These are phyloP conservation scores for Nicotiana tabacum DNA, from an alignment of 257 asterid species.

Conservation along the genomic window DNA sequence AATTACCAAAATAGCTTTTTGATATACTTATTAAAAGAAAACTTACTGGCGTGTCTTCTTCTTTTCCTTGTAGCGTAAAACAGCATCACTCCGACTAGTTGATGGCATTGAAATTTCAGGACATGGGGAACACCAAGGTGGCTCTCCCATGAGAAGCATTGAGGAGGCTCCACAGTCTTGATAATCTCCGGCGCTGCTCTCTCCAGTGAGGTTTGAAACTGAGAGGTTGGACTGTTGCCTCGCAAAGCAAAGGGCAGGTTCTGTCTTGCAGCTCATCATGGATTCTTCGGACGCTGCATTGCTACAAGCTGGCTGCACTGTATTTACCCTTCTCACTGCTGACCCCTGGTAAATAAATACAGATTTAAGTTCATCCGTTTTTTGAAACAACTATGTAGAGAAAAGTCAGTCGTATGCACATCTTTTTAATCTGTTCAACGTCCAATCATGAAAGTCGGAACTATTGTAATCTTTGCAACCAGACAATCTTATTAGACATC, in stretches of 20 bases:
- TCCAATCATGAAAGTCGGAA: neutral
- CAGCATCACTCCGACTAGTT: conserved; percentile 71
- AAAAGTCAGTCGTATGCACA: neutral
- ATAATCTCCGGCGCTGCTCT: conserved; percentile 55
- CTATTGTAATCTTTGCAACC: neutral
- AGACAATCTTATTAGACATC: neutral
- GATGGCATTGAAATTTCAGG: conserved; percentile 56
- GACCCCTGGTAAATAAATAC: conserved; percentile 40
- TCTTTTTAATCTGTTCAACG: neutral
- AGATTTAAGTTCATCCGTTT: neutral
- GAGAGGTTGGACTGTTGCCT: conserved; percentile 58
- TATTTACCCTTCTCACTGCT: conserved; percentile 36
- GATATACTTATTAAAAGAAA: neutral
- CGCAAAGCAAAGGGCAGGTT: conserved; percentile 53
- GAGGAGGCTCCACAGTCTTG: conserved; percentile 70
- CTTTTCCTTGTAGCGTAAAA: conserved; percentile 92
- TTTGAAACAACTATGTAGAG: neutral
- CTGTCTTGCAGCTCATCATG: conserved; percentile 70
- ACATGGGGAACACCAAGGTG: conserved; percentile 63
- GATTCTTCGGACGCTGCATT: conserved; percentile 82
- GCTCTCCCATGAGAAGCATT: conserved; percentile 52
- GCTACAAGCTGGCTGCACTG: conserved; percentile 67
- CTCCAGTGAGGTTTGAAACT: conserved; percentile 67
- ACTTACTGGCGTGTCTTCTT: conserved; percentile 68
- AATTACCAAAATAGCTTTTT: neutral